A percentile compares a stretch with the other conserved stretches of the same genome.
These are phyloP conservation scores for Talaromyces islandicus DNA, from an alignment of 2,329 filamentous ascomycete genomes.

Conservation along the genomic window DNA sequence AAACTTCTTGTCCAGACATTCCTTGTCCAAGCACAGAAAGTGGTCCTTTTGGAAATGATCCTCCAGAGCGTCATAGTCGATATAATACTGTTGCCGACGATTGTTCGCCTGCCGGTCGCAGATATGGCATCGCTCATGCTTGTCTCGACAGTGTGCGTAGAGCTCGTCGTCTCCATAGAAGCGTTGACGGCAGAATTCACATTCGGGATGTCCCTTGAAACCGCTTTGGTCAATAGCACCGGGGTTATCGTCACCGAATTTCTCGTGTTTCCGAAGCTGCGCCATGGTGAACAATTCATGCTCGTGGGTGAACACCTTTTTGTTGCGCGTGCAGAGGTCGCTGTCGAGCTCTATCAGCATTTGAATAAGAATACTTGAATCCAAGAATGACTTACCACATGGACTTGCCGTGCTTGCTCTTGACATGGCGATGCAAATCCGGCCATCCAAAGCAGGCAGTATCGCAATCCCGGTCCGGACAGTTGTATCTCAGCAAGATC, in stretches of 20 bases:
- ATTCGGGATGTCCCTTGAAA: constrained; percentile 92
- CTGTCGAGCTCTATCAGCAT: constrained; percentile 29
- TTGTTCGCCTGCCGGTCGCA: constrained; percentile 65
- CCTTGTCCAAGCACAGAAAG: constrained; percentile 73
- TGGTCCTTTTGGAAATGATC: constrained; percentile 84
- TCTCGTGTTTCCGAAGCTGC: constrained; percentile 82
- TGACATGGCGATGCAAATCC: constrained; percentile 75
- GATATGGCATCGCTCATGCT: constrained; percentile 90
- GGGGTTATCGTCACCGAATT: constrained; percentile 81
- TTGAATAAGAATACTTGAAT: neutral
- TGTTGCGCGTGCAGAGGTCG: constrained; percentile 86
- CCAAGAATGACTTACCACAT: constrained; percentile 58
- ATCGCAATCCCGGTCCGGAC: constrained; percentile 77
- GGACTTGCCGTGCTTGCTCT: constrained; percentile 72
- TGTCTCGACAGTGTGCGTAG: constrained; percentile 86
- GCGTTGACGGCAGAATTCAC: constrained; percentile 81
- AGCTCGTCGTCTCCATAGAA: constrained; percentile 97
- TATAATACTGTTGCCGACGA: constrained; percentile 79
- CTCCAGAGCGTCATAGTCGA: constrained; percentile 81
- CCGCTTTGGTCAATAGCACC: constrained; percentile 88
- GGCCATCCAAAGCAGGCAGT: constrained; percentile 78
- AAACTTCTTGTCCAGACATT: constrained; percentile 95
- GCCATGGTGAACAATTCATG: constrained; percentile 82
- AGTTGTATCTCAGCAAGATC: constrained; percentile 86
- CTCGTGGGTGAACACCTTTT: constrained; percentile 97